Conservation (phyloP, 805 yeast genomes). For the Suhomyces sp. region DNA sequence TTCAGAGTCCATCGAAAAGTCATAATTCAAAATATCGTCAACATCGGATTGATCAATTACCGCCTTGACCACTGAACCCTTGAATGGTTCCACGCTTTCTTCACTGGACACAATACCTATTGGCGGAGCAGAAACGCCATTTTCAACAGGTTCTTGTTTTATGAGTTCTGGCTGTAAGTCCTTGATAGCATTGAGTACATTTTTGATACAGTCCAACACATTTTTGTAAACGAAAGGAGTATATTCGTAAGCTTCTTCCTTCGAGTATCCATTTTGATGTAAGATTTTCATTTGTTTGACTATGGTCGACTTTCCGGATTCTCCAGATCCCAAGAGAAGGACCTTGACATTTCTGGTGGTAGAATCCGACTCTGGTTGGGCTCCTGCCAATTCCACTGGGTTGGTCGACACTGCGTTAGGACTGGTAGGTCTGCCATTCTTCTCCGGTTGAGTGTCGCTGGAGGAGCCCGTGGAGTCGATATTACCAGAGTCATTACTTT, state of each 20-base stretch:
- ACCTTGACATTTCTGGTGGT: conserved; percentile 59
- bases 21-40: conserved; percentile 45
- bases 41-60: conserved; percentile 37
- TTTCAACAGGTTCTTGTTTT: conserved; percentile 8
- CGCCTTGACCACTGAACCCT: conserved; percentile 8
- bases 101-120: conserved; percentile 8
- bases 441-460: conserved; percentile 5
- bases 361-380: conserved; percentile 1
- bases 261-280: conserved; percentile 68
- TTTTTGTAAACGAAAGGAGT: conserved; percentile 79
- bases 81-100: conserved; percentile 13
- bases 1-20: conserved; percentile 53
- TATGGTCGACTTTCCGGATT: conserved; percentile 77
- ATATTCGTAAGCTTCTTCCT: conserved; percentile 71
- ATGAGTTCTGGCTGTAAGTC: conserved; percentile 48
- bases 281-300: conserved; percentile 79
- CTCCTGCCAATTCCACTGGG: conserved; percentile 6
- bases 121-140: neutral
- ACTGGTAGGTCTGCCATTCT: neutral
- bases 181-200: conserved; percentile 63
- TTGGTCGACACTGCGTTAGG: conserved; percentile 1
- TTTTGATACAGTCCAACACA: conserved; percentile 72
- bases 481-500: conserved; percentile 5
- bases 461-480: conserved; percentile 12
- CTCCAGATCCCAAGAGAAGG: conserved; percentile 84